Conservation (phyloP, 1,284 basidiomycete genomes). For the Cerrena zonata region DNA sequence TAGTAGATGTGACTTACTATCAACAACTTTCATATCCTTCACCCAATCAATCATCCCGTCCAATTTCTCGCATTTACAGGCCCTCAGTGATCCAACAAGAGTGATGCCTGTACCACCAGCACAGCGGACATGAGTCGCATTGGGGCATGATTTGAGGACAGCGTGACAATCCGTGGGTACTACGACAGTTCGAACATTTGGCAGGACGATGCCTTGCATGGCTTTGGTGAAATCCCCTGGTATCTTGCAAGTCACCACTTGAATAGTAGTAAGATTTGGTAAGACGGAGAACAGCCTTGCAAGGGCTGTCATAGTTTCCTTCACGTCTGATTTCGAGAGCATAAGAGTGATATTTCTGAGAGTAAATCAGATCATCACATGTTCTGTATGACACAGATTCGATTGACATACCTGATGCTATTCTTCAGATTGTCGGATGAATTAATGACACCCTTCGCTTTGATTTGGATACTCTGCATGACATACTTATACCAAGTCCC, state of each 20-base stretch:
- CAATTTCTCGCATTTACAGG: constrained; percentile 4
- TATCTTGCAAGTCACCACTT: constrained; percentile 6
- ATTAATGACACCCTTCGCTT: constrained; percentile 3
- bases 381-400: neutral
- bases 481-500: constrained; percentile 2
- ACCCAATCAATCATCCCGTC: constrained; percentile 12
- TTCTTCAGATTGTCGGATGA: neutral
- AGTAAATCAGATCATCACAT: neutral
- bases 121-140: constrained; percentile 8
- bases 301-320: neutral
- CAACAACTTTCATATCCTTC: neutral
- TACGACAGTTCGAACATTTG: constrained; percentile 3
- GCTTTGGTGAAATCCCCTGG: constrained; percentile 3
- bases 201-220: neutral
- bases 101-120: constrained; percentile 5
- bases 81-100: constrained; percentile 5
- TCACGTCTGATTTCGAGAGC: neutral
- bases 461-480: constrained; percentile 4
- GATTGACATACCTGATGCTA: constrained; percentile 4
- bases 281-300: neutral
- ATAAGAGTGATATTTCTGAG: constrained; percentile 5
- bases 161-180: constrained; percentile 6
- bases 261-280: constrained; percentile 4
- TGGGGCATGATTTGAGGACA: constrained; percentile 6
- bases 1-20: constrained; percentile 6